Percentiles rank a stretch among this genome's conserved stretches.
phyloP scores from a whole-genome alignment of 1,139 yeast species.

The Kodamaea sp. region DNA sequence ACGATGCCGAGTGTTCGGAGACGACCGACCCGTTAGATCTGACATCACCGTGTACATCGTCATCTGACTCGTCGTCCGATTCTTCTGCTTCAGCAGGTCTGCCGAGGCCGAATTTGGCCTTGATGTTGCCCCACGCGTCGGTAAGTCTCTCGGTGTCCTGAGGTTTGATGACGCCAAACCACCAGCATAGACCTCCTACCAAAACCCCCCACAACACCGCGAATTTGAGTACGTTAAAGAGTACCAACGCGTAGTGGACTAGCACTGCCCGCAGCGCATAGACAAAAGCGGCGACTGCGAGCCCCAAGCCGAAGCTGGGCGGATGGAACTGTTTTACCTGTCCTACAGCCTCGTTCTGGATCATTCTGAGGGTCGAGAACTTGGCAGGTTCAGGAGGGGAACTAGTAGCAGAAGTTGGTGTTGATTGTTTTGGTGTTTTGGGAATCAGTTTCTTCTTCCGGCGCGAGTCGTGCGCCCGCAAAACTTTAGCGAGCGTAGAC shows the following conservation, averaged over 20 bases:
- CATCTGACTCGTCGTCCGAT: constrained; percentile 9
- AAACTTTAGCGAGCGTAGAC: background rate
- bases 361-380: constrained; percentile 7
- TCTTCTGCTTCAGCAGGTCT: constrained; percentile 5
- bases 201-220: constrained; percentile 27
- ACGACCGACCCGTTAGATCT: constrained; percentile 1
- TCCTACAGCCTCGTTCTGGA: constrained; percentile 2
- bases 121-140: constrained; percentile 9
- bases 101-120: constrained; percentile 10
- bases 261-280: constrained; percentile 24
- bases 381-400: background rate
- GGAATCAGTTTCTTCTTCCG: constrained; percentile 6
- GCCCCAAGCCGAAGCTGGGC: constrained; percentile 38
- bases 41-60: constrained; percentile 1
- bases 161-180: constrained; percentile 29
- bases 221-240: constrained; percentile 24
- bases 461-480: background rate
- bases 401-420: background rate
- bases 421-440: constrained; percentile 3
- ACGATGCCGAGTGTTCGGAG: constrained; percentile 3
- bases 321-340: constrained; percentile 23
- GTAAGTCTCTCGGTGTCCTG: constrained; percentile 21
- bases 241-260: constrained; percentile 20
- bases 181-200: constrained; percentile 32
- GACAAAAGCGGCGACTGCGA: constrained; percentile 22